Conservation (phyloP, 306 rosid genomes). For the Malus asiatica region DNA sequence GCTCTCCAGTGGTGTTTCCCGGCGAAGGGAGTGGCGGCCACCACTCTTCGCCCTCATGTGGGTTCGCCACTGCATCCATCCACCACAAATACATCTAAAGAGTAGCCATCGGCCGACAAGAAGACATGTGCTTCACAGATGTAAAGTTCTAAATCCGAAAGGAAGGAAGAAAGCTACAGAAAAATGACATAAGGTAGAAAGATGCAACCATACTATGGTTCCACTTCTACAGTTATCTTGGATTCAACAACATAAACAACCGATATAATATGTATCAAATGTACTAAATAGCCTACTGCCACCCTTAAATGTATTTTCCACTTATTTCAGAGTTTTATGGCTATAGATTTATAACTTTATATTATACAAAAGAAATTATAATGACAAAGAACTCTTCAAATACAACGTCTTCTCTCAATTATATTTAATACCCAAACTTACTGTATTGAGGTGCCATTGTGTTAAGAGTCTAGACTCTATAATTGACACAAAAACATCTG, state of each 20-base stretch:
- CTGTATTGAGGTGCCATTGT: neutral
- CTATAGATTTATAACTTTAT: neutral
- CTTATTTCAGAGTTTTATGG: neutral
- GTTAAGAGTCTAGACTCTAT: too few relatives aligned
- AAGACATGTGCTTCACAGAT: too few relatives aligned
- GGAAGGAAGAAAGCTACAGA: slow-evolving; percentile 42
- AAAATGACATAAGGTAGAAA: slow-evolving; percentile 30
- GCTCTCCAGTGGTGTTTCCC: too few relatives aligned
- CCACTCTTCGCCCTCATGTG: too few relatives aligned
- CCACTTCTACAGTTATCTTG: slow-evolving; percentile 5
- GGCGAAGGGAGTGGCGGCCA: too few relatives aligned
- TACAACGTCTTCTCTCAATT: neutral
- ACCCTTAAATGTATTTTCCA: too few relatives aligned
- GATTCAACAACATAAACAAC: neutral
- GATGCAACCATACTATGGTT: neutral
- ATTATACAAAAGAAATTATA: neutral
- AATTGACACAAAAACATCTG: neutral
- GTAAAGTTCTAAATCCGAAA: too few relatives aligned
- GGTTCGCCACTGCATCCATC: too few relatives aligned
- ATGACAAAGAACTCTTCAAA: neutral
- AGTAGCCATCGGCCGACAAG: too few relatives aligned
- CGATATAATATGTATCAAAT: neutral
- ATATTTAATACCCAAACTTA: neutral
- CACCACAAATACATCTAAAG: neutral
- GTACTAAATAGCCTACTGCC: neutral